Evolutionary conservation across 208 protist genomes (phyloP).

Genomic region (Spironucleus salmonicida): DNA sequence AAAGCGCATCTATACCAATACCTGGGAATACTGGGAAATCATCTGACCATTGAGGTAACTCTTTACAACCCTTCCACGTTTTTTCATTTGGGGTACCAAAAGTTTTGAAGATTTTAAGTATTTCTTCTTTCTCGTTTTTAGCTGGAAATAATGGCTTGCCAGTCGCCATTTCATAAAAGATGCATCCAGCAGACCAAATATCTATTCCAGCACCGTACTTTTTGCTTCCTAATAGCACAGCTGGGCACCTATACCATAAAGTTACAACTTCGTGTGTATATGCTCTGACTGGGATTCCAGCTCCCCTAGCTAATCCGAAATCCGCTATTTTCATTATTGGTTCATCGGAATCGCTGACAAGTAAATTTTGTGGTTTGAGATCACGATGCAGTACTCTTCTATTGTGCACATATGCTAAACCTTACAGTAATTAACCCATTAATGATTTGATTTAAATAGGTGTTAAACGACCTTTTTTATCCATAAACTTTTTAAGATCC

Average conservation of each 20-base stretch:
- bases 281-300: slow-evolving; percentile 40
- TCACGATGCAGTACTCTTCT: slow-evolving; percentile 69
- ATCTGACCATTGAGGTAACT: not conserved
- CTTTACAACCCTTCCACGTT: slow-evolving; percentile 30
- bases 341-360: slow-evolving; percentile 49
- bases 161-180: slow-evolving; percentile 85
- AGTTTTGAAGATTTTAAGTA: slow-evolving; percentile 43
- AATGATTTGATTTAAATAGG: slow-evolving; percentile 35
- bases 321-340: slow-evolving; percentile 27
- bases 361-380: slow-evolving; percentile 59
- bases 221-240: slow-evolving; percentile 81
- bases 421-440: slow-evolving; percentile 65
- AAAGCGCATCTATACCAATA: not conserved
- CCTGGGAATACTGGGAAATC: slow-evolving; percentile 29
- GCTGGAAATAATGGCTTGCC: slow-evolving; percentile 38
- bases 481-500: slow-evolving; percentile 53
- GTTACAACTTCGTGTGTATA: slow-evolving; percentile 60
- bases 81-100: slow-evolving; percentile 42
- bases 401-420: slow-evolving; percentile 67
- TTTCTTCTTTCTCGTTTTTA: slow-evolving; percentile 41
- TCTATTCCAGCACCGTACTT: slow-evolving; percentile 93
- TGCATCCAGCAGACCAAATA: slow-evolving; percentile 96
- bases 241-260: slow-evolving; percentile 97
- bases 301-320: slow-evolving; percentile 31
- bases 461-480: slow-evolving; percentile 19